Evolutionary conservation across 2,329 filamentous ascomycete species (phyloP).

Genomic region (Calycina herbarum): DNA sequence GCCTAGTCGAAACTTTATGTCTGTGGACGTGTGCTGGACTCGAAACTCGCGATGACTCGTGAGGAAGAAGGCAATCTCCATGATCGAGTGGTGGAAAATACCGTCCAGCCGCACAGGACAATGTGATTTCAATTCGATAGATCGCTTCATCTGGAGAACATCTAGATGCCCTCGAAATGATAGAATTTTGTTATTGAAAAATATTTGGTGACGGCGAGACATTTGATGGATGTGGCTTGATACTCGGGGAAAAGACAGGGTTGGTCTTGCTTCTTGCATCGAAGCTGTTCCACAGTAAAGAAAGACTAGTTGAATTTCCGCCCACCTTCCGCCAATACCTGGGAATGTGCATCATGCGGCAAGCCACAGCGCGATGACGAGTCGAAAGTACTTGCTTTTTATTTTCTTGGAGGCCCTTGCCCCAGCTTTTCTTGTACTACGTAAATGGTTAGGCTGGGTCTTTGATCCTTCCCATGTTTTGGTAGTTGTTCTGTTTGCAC

Average conservation of each 20-base stretch:
- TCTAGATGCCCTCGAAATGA: too few relatives aligned
- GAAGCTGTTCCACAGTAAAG: background rate
- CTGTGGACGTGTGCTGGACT: background rate
- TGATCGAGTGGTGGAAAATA: too few relatives aligned
- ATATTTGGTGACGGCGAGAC: background rate
- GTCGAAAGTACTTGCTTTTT: constrained; percentile 1
- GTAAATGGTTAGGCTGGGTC: background rate
- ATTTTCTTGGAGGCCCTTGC: background rate
- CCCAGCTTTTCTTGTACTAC: background rate
- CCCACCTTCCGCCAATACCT: background rate
- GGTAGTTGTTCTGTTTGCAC: background rate
- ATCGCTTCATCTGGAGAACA: too few relatives aligned
- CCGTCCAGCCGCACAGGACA: too few relatives aligned
- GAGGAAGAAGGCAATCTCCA: background rate
- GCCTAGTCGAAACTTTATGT: background rate
- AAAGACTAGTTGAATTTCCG: background rate
- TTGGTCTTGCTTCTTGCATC: background rate
- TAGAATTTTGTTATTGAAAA: too few relatives aligned
- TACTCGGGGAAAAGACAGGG: background rate
- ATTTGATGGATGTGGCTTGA: background rate
- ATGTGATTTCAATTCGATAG: too few relatives aligned
- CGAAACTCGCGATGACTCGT: constrained; percentile 2
- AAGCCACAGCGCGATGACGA: constrained; percentile 15
- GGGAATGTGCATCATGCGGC: constrained; percentile 14
- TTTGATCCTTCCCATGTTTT: background rate